Percentiles rank a stretch among this genome's conserved stretches.
Conservation (phyloP, 1,139 yeast species). For the Hansenula sp. region DNA sequence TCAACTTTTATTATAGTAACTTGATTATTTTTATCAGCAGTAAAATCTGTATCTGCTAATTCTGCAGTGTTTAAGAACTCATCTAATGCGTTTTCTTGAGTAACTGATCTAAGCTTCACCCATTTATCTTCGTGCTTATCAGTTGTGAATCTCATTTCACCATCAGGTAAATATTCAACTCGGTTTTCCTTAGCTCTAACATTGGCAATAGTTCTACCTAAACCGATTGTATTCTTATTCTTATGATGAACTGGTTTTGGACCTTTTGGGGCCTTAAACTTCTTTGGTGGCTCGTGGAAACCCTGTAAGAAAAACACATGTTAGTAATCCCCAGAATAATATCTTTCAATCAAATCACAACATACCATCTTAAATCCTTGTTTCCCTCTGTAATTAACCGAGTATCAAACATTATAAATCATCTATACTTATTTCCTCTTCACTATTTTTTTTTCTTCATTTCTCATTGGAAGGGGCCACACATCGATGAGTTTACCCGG, state of each 20-base stretch:
- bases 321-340: too few species aligned
- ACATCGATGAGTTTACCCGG: background rate
- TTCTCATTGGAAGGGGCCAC: too few species aligned
- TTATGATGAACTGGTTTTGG: constrained; percentile 86
- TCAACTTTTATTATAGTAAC: constrained; percentile 82
- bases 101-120: constrained; percentile 89
- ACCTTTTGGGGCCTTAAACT: constrained; percentile 77
- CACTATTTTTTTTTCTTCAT: background rate
- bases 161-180: constrained; percentile 73
- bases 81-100: constrained; percentile 91
- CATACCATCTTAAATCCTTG: background rate
- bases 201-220: constrained; percentile 81
- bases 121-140: constrained; percentile 81
- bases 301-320: constrained; percentile 31
- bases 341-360: background rate
- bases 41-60: constrained; percentile 92
- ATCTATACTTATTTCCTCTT: background rate
- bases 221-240: constrained; percentile 77
- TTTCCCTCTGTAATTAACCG: background rate
- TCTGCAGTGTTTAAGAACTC: constrained; percentile 94
- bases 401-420: background rate
- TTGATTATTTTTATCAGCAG: constrained; percentile 82
- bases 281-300: constrained; percentile 41
- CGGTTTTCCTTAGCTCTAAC: constrained; percentile 66
- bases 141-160: constrained; percentile 79